Evolutionary conservation across 1,284 basidiomycete genomes (phyloP), one percentile per base, ranked within the genome.

Genomic region (Coriolopsis trogii): DNA sequence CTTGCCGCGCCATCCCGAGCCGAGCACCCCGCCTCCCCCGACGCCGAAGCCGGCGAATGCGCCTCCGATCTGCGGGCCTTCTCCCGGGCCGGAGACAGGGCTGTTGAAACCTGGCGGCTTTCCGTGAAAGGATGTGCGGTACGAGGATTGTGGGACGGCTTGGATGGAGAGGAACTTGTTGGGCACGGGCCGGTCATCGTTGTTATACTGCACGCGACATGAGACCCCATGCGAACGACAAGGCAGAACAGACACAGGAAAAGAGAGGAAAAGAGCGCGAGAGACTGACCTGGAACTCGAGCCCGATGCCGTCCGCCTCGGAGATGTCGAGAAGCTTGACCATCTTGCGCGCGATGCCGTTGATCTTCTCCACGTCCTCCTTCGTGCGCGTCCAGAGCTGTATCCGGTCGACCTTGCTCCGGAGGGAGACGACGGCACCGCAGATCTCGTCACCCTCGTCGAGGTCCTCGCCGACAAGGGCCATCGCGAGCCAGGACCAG

Each of bases 401-500:
- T 53, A 97, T 92, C 40, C 95, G 77, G 68, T 96, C 92, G 40
- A 94, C 87, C 70, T 93, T 93, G 55, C 85, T 87, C 59, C 92
- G 80, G 63, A 93, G 73, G 59, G 90, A 92, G 46, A 95, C 93
- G 18, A 98, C 95, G 0, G 92, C 90, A 26, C 93, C 94, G 62
- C 93, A 95, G 49, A 95, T 88, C 63, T 91, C 85, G 65, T 95
- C 89, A 16, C 82, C 81, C 18, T 91, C 90, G 66, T 97, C 94
- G 38, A 97, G 70, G 64, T 94, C 86, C 70, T 97, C 90, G 2
- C 95, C 95, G 6, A 97, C 89, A 23, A 97, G 78, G 0, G 89
- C 93, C 84, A 97, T 90, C 13, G 91, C 87, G 28, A 97, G 77
- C 84, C 90, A 95, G 44, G 82, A 81, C 95, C 95, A 98, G 70